Evolutionary conservation across 176 grass and related monocot genomes (phyloP), one percentile per base, ranked within the genome.

Genomic region (Musa acuminata): DNA sequence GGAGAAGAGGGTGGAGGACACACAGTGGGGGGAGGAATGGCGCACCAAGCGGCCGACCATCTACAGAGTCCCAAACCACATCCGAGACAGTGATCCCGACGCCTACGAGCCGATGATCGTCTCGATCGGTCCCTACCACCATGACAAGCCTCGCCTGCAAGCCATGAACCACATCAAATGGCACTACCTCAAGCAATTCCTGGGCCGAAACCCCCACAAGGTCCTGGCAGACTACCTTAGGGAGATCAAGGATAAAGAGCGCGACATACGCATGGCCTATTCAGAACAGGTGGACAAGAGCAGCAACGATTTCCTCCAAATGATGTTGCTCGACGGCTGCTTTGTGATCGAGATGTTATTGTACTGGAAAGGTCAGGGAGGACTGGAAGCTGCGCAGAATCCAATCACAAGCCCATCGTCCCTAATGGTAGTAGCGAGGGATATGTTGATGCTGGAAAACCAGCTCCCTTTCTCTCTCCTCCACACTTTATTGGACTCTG

Each of bases 381-480:
- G 25, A 26, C 25, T 26, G 25, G 25, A 26, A 26, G 25, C 25
- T 26, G 25, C 25, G 25, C 25, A 26, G 25, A 26, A 26, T 26
- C 25, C 25, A 26, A 26, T 26, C 25, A 26, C 25, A 26, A 1
- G 25, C 25, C 25, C 25, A 26, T 26, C 25, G 25, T 26, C 25
- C 25, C 25, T 1, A 1, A 1, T 26, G 25, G 25, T 26, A 19
- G 63, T 62, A 76, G 13, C 73, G 17, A 11, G 59, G 9, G 88
- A 91, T 49, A 52, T 87, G 22, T 64, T 87, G 29, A 54, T 87
- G 58, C 68, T 91, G 5, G 21, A 90, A 51, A 90, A 87, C 25
- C 87, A 90, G 78, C 83, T 90, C 21, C 87, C 84, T 0, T 81
- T 86, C 51, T 84, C 64, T 24, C 23, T 91, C 0, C 4, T 91